phyloP scores from a whole-genome alignment of 2,329 filamentous ascomycete species.

The Parastagonospora avenae region DNA sequence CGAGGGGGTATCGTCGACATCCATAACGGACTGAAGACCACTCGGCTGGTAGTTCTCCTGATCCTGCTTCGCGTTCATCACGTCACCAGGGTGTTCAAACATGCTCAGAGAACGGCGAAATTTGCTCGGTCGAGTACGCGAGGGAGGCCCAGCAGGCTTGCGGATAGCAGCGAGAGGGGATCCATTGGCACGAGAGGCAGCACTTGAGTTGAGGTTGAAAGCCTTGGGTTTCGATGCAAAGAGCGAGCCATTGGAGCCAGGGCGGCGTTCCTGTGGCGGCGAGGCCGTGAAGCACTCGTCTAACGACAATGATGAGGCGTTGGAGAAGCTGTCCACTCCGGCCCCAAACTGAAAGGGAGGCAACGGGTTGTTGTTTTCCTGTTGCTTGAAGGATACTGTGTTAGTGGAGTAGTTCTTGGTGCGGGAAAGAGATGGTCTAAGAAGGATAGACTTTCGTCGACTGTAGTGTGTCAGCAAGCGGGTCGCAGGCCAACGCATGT shows the following conservation, averaged over 20 bases:
- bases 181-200: conserved; percentile 65
- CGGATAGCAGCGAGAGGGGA: conserved; percentile 74
- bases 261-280: conserved; percentile 71
- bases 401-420: conserved; percentile 76
- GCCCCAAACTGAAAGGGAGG: conserved; percentile 78
- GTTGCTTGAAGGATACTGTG: conserved; percentile 63
- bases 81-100: conserved; percentile 90
- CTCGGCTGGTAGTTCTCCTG: conserved; percentile 64
- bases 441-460: conserved; percentile 54
- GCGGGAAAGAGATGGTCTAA: conserved; percentile 75
- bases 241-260: conserved; percentile 58
- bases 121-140: conserved; percentile 69
- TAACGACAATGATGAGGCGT: conserved; percentile 68
- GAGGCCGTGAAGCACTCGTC: conserved; percentile 83
- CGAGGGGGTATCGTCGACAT: conserved; percentile 76
- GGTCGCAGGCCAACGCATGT: not conserved
- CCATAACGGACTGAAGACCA: conserved; percentile 76
- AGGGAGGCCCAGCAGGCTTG: conserved; percentile 66
- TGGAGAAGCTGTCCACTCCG: conserved; percentile 56
- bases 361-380: conserved; percentile 66
- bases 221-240: conserved; percentile 68
- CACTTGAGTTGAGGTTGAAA: conserved; percentile 63
- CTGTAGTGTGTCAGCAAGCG: conserved; percentile 31
- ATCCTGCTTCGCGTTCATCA: conserved; percentile 74
- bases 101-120: conserved; percentile 94